Percentiles rank a stretch among this genome's conserved stretches.
These are phyloP conservation scores for Begonia loranthoides DNA, from an alignment of 306 rosid genomes.

Conservation along the genomic window DNA sequence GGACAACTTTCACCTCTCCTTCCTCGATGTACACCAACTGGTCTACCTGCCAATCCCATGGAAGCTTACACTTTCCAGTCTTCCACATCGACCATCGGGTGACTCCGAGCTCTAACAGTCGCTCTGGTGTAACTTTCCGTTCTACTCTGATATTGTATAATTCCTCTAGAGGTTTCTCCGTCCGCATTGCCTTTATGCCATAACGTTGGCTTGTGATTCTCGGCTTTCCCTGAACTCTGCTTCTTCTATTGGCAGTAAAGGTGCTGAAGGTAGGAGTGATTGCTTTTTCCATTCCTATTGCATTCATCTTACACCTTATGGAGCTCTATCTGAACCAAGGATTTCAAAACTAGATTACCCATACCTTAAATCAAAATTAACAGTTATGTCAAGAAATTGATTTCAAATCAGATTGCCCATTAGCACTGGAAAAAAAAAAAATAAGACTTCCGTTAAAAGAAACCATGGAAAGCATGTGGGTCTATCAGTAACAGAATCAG, in stretches of 20 bases:
- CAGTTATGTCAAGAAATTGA: too few relatives aligned
- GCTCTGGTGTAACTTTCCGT: constrained; percentile 37
- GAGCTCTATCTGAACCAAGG: too few relatives aligned
- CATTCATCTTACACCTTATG: too few relatives aligned
- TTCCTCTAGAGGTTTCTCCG: constrained; percentile 72
- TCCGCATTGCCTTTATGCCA: constrained; percentile 37
- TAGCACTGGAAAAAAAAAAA: too few relatives aligned
- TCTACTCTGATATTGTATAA: constrained; percentile 67
- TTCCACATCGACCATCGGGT: constrained; percentile 86
- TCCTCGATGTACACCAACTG: constrained; percentile 84
- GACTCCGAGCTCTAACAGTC: constrained; percentile 57
- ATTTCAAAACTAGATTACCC: too few relatives aligned
- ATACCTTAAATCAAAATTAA: too few relatives aligned
- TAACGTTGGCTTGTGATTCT: constrained; percentile 9
- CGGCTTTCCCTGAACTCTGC: constrained; percentile 13
- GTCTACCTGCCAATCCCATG: constrained; percentile 97
- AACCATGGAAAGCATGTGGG: too few relatives aligned
- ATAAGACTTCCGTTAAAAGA: too few relatives aligned
- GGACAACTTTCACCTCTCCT: constrained; percentile 86
- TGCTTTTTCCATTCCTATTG: too few relatives aligned
- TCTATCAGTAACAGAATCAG: too few relatives aligned
- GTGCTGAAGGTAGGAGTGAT: constrained; percentile 17
- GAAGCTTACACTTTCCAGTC: constrained; percentile 58
- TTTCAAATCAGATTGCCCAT: too few relatives aligned
- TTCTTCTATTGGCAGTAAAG: constrained; percentile 20